Evolutionary conservation across 768 basidiomycete genomes (phyloP).

Genomic region (Lactifluus piperatus): DNA sequence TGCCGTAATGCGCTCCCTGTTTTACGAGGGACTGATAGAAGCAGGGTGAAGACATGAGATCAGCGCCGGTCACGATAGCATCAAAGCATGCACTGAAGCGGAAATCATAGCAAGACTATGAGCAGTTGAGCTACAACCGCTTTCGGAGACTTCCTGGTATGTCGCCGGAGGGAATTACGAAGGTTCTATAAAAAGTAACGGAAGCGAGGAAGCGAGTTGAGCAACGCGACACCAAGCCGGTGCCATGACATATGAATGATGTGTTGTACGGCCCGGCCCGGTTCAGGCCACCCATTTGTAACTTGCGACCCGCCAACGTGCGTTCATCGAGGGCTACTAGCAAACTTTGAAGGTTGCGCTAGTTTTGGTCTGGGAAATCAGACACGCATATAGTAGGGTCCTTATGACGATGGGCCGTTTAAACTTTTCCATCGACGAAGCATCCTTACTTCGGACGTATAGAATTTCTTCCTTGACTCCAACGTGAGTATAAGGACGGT

Average conservation of each 20-base stretch:
- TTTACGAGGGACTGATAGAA: conserved; percentile 5
- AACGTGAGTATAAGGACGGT: conserved; percentile 37
- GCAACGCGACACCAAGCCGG: too few relatives aligned
- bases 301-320: not conserved
- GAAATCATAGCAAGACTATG: not conserved
- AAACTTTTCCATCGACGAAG: conserved; percentile 72
- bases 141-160: not conserved
- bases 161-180: not conserved
- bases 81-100: not conserved
- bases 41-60: not conserved
- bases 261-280: not conserved
- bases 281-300: not conserved
- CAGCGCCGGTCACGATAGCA: not conserved
- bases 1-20: not conserved
- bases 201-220: conserved; percentile 3
- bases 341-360: not conserved
- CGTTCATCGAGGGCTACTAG: not conserved
- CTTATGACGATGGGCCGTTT: conserved; percentile 42
- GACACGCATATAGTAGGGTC: not conserved
- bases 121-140: conserved; percentile 5
- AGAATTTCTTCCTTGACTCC: conserved; percentile 72
- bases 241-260: too few relatives aligned
- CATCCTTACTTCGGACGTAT: conserved; percentile 78
- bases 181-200: not conserved
- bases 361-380: not conserved